These are phyloP conservation scores for Ophiocordyceps robertsii DNA, from an alignment of 2,329 filamentous ascomycete species.

Conservation along the genomic window DNA sequence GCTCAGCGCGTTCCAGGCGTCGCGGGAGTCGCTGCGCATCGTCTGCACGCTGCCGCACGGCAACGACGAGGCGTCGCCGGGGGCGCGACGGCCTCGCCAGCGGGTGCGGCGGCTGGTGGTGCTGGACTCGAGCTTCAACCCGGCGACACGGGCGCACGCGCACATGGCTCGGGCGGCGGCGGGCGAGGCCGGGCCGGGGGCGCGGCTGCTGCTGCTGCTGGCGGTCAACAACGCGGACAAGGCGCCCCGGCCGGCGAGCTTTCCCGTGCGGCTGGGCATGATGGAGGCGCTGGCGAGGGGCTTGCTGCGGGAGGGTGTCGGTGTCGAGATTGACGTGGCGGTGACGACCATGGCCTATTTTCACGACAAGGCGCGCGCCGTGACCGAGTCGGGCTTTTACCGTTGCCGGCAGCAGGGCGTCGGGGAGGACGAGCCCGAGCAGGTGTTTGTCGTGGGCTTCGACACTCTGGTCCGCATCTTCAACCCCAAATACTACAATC, in stretches of 20 bases:
- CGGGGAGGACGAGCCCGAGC: conserved; percentile 21
- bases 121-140: conserved; percentile 57
- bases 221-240: conserved; percentile 55
- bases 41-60: conserved; percentile 25
- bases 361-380: conserved; percentile 52
- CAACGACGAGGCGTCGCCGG: conserved; percentile 1
- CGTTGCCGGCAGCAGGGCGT: neutral
- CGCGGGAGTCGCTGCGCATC: conserved; percentile 28
- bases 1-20: conserved; percentile 29
- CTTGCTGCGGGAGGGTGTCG: conserved; percentile 13
- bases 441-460: conserved; percentile 61
- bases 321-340: conserved; percentile 44
- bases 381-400: conserved; percentile 34
- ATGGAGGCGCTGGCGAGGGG: conserved; percentile 57
- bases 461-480: conserved; percentile 65
- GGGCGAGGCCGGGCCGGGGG: conserved; percentile 5
- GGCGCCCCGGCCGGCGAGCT: conserved; percentile 51
- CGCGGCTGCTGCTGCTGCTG: conserved; percentile 43
- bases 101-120: conserved; percentile 30
- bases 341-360: conserved; percentile 64
- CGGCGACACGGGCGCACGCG: conserved; percentile 48
- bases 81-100: conserved; percentile 9
- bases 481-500: conserved; percentile 55
- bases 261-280: conserved; percentile 54
- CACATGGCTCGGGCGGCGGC: conserved; percentile 40